Base-by-base conservation (phyloP, 2,329 filamentous ascomycete genomes). In the Hypoxylon rubiginosum region DNA sequence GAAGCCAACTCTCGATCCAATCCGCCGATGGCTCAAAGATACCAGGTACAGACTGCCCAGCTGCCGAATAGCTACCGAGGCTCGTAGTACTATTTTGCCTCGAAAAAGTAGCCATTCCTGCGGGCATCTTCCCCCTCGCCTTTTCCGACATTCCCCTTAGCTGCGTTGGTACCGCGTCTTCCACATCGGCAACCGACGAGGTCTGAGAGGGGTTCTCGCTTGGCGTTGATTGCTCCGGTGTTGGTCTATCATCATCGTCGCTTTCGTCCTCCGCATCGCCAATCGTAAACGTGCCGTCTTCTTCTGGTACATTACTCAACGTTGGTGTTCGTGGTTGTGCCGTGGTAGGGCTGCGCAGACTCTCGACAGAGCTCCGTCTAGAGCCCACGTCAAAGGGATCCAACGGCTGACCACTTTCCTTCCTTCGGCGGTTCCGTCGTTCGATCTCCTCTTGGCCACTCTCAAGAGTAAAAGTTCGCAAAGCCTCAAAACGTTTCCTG, bases 1-100 rank as follows among this genome's bases (percentile, higher is more conserved):
- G 92, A n/a, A 97, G 87, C 95, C 95, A 98, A 59, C 88, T 91
- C 72, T 97, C 94, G 70, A 98, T 92, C 94, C 96, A 98, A 60
- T 89, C 83, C 6, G 91, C 82, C 4, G 93, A 92, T 3, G 95
- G 93, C 69, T 91, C 90, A 75, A 98, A 98, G 19, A 81, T 85
- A 49, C 86, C 86, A 36, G 82, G 82, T 10, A 85, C 80, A 1
- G 87, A 85, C 61, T 86, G 83, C 17, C 86, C 84, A 24, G 88
- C 80, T 43, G 86, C 83, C 11, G 90, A 87, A 73, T 90, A 84
- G 72, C 89, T 89, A 62, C 85, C 88, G 36, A 97, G 84, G 74
- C 93, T 97, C 1, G 92, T 92, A 28, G 90, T 92, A 78, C 94
- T 97, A 75, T 96, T 97, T 75, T 97, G 94, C 17, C 95, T 86